Evolutionary conservation across 306 rosid species (phyloP), one percentile per base, ranked within the genome.

Genomic region (Acmispon strigosus): DNA sequence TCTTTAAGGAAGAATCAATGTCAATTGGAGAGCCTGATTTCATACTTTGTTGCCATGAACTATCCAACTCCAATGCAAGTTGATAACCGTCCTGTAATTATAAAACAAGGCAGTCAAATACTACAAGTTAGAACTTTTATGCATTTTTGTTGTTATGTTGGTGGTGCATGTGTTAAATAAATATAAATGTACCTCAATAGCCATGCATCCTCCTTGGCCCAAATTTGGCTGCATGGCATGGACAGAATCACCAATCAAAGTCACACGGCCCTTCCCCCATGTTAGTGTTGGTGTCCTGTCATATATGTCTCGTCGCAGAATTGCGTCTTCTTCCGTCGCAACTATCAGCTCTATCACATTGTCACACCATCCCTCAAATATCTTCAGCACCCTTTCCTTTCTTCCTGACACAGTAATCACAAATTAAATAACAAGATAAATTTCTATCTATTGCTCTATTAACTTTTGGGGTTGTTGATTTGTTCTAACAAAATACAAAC

Each of bases 191-290:
- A 75, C 97, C 96, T 95, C 99, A 75, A 95, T 95, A 62, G 99
- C 99, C 99, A 95, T 95, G 86, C 99, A 89, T 61, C 99, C 99
- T 20, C 99, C 97, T 82, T 95, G 99, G 48, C 96, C 97, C 92
- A 95, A 68, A 81, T 95, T 95, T 75, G 99, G 99, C 65, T 95
- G 99, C 99, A 95, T 95, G 70, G 99, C 99, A 85, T 95, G 99
- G 50, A 95, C 85, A 16, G 99, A 95, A 78, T 95, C 99, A 34
- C 97, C 99, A 34, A 95, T 97, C 80, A 95, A 82, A 43, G 96
- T 95, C 68, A 91, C 96, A 10, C 86, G 86, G 42, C 96, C 97
- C 78, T 85, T 91, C 72, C 99, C 97, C 99, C 99, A 95, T 19
- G 87, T 83, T 9, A 95, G 57, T 73, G 88, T 69, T 20, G 99